These are phyloP conservation scores for Apiospora kogelbergensis DNA, from an alignment of 2,329 filamentous ascomycete species.

Conservation along the genomic window DNA sequence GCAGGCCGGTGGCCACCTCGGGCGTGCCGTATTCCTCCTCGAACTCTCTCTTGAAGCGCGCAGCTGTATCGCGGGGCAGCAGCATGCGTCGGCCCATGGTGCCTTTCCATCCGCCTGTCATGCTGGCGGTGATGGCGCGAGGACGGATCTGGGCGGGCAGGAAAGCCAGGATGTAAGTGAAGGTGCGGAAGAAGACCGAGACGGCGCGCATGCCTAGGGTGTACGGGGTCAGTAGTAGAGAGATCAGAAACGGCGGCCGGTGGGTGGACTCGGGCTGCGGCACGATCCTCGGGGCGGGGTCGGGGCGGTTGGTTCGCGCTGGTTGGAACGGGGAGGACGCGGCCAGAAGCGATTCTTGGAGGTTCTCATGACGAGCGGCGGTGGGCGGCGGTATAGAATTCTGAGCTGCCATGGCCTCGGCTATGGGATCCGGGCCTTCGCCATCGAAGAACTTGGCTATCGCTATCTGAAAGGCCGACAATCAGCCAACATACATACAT, in stretches of 20 bases:
- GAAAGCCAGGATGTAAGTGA: conserved; percentile 79
- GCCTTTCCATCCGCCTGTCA: conserved; percentile 53
- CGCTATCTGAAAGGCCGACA: conserved; percentile 65
- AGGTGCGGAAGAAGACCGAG: conserved; percentile 66
- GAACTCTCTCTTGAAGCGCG: conserved; percentile 87
- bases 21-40: conserved; percentile 80
- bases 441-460: conserved; percentile 98
- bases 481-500: background rate
- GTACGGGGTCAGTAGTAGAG: conserved; percentile 79
- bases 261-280: conserved; percentile 71
- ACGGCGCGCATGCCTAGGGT: conserved; percentile 73
- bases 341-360: conserved; percentile 59
- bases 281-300: conserved; percentile 82
- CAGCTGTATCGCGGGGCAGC: conserved; percentile 82
- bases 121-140: conserved; percentile 52
- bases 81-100: conserved; percentile 72
- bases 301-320: conserved; percentile 40
- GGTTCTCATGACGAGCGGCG: conserved; percentile 69
- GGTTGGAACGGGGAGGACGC: conserved; percentile 33
- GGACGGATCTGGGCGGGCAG: conserved; percentile 65
- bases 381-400: conserved; percentile 58
- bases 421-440: conserved; percentile 78
- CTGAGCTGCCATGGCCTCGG: conserved; percentile 69
- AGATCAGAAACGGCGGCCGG: conserved; percentile 72
- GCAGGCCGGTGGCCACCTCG: conserved; percentile 54